Evolutionary conservation across 2,329 filamentous ascomycete species (phyloP), one percentile per base, ranked within the genome.

Genomic region (Neonectria punicea): DNA sequence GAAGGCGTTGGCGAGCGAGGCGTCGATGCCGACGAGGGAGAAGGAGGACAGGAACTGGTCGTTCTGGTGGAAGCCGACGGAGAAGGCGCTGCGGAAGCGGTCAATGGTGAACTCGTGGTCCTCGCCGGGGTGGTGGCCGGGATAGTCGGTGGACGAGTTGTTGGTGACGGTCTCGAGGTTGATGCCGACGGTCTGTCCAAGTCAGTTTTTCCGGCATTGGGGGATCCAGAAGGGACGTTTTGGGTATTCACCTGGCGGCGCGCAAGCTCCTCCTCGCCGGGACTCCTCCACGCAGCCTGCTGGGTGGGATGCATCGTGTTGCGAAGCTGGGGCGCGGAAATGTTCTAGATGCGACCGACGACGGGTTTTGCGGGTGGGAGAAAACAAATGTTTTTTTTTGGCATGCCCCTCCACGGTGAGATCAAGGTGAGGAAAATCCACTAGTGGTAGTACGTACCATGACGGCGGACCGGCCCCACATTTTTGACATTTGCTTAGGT

Each of bases 1-100:
- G 85, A 98, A 97, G 76, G 97, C 96, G 79, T 99, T 99, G 76
- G 96, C 93, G 77, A 99, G 90, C 59, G 93, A 91, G 75, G 96
- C 94, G 78, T 99, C 96, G 74, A 98, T 83, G 72, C 95, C 94
- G 74, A 97, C 87, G 69, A 99, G 89, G 36, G 94, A 98, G 84
- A 99, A 99, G 61, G 91, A 91, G 47, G 93, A 85, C 75, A 97
- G 90, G 77, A 89, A 87, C 64, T 87, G 86, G 53, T 92, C 86
- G 79, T 97, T 96, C 71, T 92, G 86, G 86, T 98, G 93, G 79
- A 97, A 97, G 70, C 92, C 80, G 76, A 99, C 86, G 66, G 85
- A 83, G 78, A 97, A 90, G 71, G 84, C 87, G 77, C 90, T 75
- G 68, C 84, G 86, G 82, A 97, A 97, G 67, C 88, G 85, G 2